These are phyloP conservation scores for Immersiella caudata DNA, from an alignment of 495 filamentous ascomycete genomes.

Conservation along the genomic window DNA sequence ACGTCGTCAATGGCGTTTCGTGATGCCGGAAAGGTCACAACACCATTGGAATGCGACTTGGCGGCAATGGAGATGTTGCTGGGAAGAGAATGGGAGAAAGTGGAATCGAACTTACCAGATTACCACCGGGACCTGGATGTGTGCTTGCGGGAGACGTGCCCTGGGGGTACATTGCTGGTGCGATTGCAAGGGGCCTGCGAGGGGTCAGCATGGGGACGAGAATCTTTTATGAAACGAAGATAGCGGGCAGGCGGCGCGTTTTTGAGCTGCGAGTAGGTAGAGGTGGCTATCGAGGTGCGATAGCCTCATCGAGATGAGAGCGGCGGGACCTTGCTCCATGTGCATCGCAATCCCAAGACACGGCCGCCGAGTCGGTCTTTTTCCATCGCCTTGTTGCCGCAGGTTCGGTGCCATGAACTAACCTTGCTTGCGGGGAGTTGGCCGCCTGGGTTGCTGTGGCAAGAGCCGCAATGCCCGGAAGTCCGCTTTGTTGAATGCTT, in stretches of 20 bases:
- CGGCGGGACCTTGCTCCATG: background rate
- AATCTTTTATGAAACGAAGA: background rate
- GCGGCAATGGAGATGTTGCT: background rate
- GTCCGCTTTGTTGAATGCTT: slow-evolving; percentile 45
- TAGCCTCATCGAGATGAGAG: too few species aligned
- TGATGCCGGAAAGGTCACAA: slow-evolving; percentile 9
- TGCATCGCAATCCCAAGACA: background rate
- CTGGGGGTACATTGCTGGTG: slow-evolving; percentile 48
- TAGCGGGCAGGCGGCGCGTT: background rate
- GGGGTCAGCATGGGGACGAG: background rate
- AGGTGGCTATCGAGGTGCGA: background rate
- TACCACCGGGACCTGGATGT: slow-evolving; percentile 65
- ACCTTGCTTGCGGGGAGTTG: slow-evolving; percentile 68
- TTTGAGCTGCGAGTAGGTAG: background rate
- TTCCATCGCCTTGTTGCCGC: background rate
- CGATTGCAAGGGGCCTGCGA: slow-evolving; percentile 34
- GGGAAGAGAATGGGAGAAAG: slow-evolving; percentile 12
- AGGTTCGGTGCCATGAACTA: slow-evolving; percentile 28
- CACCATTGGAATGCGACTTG: slow-evolving; percentile 7
- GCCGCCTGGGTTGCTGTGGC: slow-evolving; percentile 63
- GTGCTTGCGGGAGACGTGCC: slow-evolving; percentile 67
- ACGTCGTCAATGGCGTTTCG: slow-evolving; percentile 14
- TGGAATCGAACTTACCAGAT: slow-evolving; percentile 59
- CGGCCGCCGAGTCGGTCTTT: background rate
- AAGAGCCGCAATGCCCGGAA: slow-evolving; percentile 64